Evolutionary conservation across 2,329 filamentous ascomycete genomes (phyloP).

Genomic region (Pseudopithomyces chartarum): DNA sequence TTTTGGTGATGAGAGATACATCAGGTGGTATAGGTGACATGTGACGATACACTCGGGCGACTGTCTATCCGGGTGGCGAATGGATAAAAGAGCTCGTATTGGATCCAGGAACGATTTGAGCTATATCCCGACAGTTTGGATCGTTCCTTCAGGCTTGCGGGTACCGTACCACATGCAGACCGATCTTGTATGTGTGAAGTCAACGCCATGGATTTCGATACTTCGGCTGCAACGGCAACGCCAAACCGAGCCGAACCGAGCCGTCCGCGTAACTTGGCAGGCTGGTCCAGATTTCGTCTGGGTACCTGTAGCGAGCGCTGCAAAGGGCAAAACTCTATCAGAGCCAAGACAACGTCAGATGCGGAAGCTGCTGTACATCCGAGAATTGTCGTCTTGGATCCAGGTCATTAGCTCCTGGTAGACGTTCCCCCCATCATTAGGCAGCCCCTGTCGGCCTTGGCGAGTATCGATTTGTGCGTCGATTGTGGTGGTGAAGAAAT

Average conservation of each 20-base stretch:
- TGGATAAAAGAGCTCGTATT: too few species aligned
- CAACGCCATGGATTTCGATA: not conserved
- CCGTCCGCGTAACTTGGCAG: too few species aligned
- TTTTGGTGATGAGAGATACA: too few species aligned
- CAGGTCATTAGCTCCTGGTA: constrained; percentile 23
- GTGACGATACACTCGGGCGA: not conserved
- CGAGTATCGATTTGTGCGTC: not conserved
- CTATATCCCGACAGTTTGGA: not conserved
- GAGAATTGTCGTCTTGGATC: constrained; percentile 22
- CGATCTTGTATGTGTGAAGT: not conserved
- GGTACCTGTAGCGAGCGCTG: not conserved
- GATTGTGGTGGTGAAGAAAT: not conserved
- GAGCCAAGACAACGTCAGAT: constrained; percentile 10
- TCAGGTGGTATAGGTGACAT: too few species aligned
- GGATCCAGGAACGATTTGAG: too few species aligned
- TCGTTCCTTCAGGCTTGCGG: not conserved
- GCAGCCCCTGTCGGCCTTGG: not conserved
- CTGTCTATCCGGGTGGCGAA: too few species aligned
- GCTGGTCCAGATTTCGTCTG: too few species aligned
- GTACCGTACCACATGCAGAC: not conserved
- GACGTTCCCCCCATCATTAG: constrained; percentile 5
- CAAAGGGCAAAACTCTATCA: not conserved
- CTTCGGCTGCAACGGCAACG: not conserved
- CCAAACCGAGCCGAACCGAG: too few species aligned
- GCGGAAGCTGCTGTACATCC: constrained; percentile 17